Base-by-base conservation (phyloP, 768 basidiomycete genomes). In the Lactifluus pinguis region DNA sequence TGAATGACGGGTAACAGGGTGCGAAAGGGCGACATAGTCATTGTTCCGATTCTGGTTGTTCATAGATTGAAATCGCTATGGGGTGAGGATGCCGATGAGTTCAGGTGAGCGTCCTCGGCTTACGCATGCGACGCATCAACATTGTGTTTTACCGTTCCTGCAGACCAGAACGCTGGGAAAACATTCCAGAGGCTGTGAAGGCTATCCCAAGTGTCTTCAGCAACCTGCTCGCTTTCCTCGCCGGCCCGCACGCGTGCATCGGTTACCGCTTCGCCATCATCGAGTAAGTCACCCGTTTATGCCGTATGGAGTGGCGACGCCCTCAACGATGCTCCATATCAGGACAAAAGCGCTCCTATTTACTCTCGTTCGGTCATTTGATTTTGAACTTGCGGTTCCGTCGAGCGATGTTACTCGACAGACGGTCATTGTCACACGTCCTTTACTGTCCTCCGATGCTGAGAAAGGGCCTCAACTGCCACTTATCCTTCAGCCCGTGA, bases 331-430 rank as follows among this genome's bases (percentile, higher is more conserved):
- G 13, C 4, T 10, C 21, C 45, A 4, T 25, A 32, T 32, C 48
- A 70, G 69, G 61, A 65, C 59, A 55, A 69, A 69, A 49, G 67
- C 69, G 0, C 48, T 69, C 42, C 1, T 69, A 3, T 69, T 69
- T 52, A 55, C 62, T 14, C 58, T 69, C 34, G 52, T 68, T 19
- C 69, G 69, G 15, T 55, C 68, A 13, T 69, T 69, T 51, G 67
- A 67, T 17, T 68, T 68, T 47, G 63, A 60, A 39, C 55, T 68
- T 13, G 64, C 61, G 0, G 32, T 61, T 34, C 44, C 45, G 8
- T 34, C 59, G 6, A 56, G 32, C 13, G 53, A 58, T 3, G 60
- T 67, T 39, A 38, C 36, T 11, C 30, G 55, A 44, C 55, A 21
- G 49, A 55, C 58, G 13, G 49, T 61, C 34, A 38, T 61, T 30